Evolutionary conservation across 75 land plant species (phyloP), one percentile per base, ranked within the genome.

Genomic region (Larix kaempferi): DNA sequence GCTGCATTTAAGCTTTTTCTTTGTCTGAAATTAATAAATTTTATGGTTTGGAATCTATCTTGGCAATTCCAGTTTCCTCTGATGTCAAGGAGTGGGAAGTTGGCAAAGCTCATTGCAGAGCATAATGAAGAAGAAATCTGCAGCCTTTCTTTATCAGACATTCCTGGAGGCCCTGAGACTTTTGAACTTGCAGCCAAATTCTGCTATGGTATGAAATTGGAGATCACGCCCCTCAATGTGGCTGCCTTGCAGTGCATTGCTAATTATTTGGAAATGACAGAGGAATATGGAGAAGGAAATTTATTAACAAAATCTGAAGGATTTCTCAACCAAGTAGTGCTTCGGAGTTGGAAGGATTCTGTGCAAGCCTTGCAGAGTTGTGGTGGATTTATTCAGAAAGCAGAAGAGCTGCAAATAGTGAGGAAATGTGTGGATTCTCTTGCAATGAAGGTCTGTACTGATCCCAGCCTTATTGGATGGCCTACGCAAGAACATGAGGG

Each of bases 51-150:
- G 19, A 21, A 37, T 35, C 17, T 23, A 39, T 73, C 80, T 74
- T 39, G 56, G n/a, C 74, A 69, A 19, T n/a, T 69, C 72, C 86
- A 94, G 96, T 90, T 94, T 78, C 96, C 96, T 41, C 56, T 94
- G 60, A 90, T 91, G 87, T 86, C 92, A 0, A 86, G 86, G 76
- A 94, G 96, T 71, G 80, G 77, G 52, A 91, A 83, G 81, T 85
- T 94, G 33, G 76, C 88, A 71, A 57, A 80, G 8, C 57, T 91
- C 29, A 83, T 94, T 27, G 73, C 85, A 4, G 93, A 89, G 76
- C 26, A 26, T 14, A 56, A 35, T 0, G 60, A 49, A 23, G 60
- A 66, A 1, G 49, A 56, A 69, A 71, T 19, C 19, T 55, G 37
- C 71, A 25, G 73, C 29, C 41, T 81, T 19, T 26, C 52, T 27